Evolutionary conservation across 345 rosid species (phyloP).

Genomic region (Tarenaya hassleriana): DNA sequence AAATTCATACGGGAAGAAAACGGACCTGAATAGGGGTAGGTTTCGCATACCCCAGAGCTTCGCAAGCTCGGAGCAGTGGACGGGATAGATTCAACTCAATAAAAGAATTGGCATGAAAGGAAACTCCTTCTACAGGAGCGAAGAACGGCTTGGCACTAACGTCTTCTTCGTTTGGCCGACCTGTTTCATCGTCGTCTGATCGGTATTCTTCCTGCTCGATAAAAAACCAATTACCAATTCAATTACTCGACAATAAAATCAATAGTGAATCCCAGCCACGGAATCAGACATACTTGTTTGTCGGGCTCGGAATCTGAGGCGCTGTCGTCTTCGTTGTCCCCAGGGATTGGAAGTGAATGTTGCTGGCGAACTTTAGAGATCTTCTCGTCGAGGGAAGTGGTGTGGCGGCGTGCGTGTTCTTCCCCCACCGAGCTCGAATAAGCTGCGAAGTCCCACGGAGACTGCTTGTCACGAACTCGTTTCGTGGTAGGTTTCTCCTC

Average conservation of each 20-base stretch:
- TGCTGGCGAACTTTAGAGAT: conserved; percentile 57
- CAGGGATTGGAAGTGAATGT: conserved; percentile 31
- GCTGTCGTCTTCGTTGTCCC: conserved; percentile 21
- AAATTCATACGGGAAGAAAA: not conserved
- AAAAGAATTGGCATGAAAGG: conserved; percentile 78
- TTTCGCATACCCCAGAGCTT: conserved; percentile 75
- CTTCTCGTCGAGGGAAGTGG: conserved; percentile 82
- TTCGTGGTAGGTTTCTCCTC: conserved; percentile 26
- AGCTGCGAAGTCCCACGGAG: conserved; percentile 89
- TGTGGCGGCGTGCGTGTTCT: conserved; percentile 86
- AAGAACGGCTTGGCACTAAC: conserved; percentile 54
- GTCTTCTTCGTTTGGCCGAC: conserved; percentile 29
- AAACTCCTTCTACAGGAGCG: conserved; percentile 57
- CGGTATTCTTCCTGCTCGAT: conserved; percentile 55
- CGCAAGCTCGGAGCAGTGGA: conserved; percentile 86
- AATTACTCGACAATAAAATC: conserved; percentile 1
- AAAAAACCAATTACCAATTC: not conserved
- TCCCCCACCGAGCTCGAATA: conserved; percentile 80
- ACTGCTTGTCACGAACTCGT: conserved; percentile 36
- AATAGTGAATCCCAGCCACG: not conserved
- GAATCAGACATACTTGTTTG: conserved; percentile 41
- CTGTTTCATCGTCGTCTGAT: conserved; percentile 58
- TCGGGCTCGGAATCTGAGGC: conserved; percentile 50
- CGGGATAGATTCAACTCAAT: conserved; percentile 90
- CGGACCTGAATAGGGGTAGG: conserved; percentile 95